Evolutionary conservation across 2,329 filamentous ascomycete genomes (phyloP), one percentile per base, ranked within the genome.

Genomic region (Fusarium camptoceras): DNA sequence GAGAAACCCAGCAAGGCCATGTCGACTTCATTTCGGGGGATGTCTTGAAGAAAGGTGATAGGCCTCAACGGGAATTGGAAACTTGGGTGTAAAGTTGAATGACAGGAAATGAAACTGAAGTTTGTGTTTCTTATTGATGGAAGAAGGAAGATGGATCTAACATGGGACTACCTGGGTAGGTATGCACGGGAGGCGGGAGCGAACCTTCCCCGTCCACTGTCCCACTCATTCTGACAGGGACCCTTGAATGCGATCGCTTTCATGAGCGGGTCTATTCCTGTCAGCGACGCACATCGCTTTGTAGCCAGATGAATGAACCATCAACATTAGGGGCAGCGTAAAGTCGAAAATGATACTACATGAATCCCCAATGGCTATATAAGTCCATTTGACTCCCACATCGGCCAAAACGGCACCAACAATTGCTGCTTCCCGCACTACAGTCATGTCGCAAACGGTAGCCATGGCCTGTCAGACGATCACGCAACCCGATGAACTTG

Each of bases 241-340:
- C 37, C 51, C 41, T 27, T 70, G 61, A 65, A 70, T 70, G 54
- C 67, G 67, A 70, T 70, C 67, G 67, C 67, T 70, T 70, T 70
- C 51, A 31, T 27, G 15, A 53, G 34, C 49, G 39, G 30, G 30
- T 31, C 57, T 54, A 16, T 46, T 49, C 39, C 15, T 28, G 27
- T 27, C 51, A 56, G 53, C 31, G 16, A 42, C 49, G 27, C 27
- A 48, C 15, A 9, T 48, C 37, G 31, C 15, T n/a, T 43, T 37
- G 48, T 48, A 47, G 31, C 39, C 49, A 39, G 16, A 16, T 11
- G 41, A 59, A 22, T 34, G 15, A 31, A 44, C 41, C 42, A 7
- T 11, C 16, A 24, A 30, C 15, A 54, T 47, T 6, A 44, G 20
- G 16, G 15, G 25, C 22, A 24, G 2, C 25, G 42, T 51, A 34